phyloP scores from a whole-genome alignment of 768 basidiomycete genomes.

The Mycena chlorophos region DNA sequence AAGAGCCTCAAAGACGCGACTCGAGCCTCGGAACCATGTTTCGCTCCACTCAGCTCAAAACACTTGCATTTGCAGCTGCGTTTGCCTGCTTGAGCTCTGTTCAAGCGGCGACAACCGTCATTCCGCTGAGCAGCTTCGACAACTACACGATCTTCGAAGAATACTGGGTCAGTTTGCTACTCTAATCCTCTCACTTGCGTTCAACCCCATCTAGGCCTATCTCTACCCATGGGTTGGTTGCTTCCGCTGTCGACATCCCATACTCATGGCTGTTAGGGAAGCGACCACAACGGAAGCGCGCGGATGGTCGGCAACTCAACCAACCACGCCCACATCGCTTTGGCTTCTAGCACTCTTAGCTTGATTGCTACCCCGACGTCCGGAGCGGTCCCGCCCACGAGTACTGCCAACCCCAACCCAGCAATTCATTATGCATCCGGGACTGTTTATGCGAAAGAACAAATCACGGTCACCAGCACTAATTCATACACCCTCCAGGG shows the following conservation, averaged over 20 bases:
- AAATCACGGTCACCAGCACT: constrained; percentile 41
- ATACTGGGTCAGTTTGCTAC: constrained; percentile 31
- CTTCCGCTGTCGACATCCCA: neutral
- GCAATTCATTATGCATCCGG: constrained; percentile 47
- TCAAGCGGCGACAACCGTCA: constrained; percentile 37
- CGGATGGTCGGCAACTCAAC: constrained; percentile 44
- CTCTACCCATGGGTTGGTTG: constrained; percentile 38
- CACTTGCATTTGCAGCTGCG: no score
- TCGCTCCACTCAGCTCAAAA: no score
- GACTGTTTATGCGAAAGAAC: constrained; percentile 42
- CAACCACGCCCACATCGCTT: constrained; percentile 40
- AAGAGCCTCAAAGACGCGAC: no score
- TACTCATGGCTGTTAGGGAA: constrained; percentile 28
- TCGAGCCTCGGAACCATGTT: no score
- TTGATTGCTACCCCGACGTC: constrained; percentile 44
- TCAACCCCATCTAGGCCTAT: constrained; percentile 27
- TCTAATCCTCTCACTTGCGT: neutral
- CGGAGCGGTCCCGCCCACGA: constrained; percentile 39
- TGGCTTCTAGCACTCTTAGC: constrained; percentile 39
- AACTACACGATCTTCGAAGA: constrained; percentile 38
- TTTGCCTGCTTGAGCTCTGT: constrained; percentile 21
- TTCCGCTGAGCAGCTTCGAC: constrained; percentile 43
- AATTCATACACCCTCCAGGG: constrained; percentile 41
- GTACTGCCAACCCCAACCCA: constrained; percentile 41
- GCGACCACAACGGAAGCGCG: constrained; percentile 47